phyloP scores from a whole-genome alignment of 2,329 filamentous ascomycete species.

The Cryphonectria parasitica region DNA sequence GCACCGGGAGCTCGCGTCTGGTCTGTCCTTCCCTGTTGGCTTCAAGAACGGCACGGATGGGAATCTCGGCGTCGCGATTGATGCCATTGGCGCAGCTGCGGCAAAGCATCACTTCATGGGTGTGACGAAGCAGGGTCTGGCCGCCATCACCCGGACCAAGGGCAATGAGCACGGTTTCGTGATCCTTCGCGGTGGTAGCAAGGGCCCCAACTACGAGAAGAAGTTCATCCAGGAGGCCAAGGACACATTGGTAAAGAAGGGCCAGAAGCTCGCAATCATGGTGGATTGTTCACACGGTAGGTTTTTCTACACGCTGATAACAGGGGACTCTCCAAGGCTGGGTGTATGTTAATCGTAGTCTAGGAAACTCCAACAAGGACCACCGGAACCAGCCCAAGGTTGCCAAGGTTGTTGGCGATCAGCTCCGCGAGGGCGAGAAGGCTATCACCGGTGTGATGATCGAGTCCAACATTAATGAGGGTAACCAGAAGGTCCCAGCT shows the following conservation, averaged over 20 bases:
- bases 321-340: background rate
- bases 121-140: slow-evolving; percentile 95
- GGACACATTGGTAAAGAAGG: slow-evolving; percentile 79
- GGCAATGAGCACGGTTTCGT: slow-evolving; percentile 98
- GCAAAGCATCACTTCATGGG: slow-evolving; percentile 97
- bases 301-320: slow-evolving; percentile 35
- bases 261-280: slow-evolving; percentile 89
- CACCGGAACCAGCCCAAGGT: slow-evolving; percentile 97
- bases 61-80: slow-evolving; percentile 86
- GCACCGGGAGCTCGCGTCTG: slow-evolving; percentile 92
- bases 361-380: slow-evolving; percentile 95
- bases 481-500: slow-evolving; percentile 82
- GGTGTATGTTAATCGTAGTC: slow-evolving; percentile 22
- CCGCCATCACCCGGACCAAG: slow-evolving; percentile 88
- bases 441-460: slow-evolving; percentile 98
- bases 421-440: slow-evolving; percentile 84
- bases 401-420: slow-evolving; percentile 77
- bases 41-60: slow-evolving; percentile 99
- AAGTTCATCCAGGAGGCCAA: slow-evolving; percentile 80
- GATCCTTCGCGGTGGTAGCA: slow-evolving; percentile 88
- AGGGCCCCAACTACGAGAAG: slow-evolving; percentile 91
- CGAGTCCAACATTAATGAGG: slow-evolving; percentile 94
- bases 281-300: slow-evolving; percentile 95
- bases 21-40: slow-evolving; percentile 94
- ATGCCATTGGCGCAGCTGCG: slow-evolving; percentile 87